Evolutionary conservation across 1,284 basidiomycete genomes (phyloP).

Genomic region (Tremellales sp.): DNA sequence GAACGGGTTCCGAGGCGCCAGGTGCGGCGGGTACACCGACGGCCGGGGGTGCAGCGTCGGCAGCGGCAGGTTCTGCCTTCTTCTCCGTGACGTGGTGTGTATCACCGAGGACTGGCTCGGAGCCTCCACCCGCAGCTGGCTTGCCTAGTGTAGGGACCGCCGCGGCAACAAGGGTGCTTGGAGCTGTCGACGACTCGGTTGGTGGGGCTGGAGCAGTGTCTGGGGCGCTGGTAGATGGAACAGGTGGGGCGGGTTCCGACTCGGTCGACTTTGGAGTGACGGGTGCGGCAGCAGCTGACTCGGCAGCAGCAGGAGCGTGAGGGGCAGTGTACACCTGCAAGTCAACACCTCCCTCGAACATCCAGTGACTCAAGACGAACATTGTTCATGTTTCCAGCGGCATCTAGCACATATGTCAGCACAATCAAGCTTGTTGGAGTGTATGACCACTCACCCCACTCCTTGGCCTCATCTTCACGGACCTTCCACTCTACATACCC

Average conservation of each 20-base stretch:
- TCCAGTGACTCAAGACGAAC: conserved; percentile 11
- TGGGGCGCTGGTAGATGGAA: conserved; percentile 7
- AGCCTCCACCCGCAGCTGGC: no score
- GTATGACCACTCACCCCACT: conserved; percentile 40
- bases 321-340: conserved; percentile 38
- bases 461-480: conserved; percentile 48
- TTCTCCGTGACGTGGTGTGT: background rate
- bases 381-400: conserved; percentile 51
- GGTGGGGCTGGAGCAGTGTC: conserved; percentile 12
- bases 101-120: conserved; percentile 9
- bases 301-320: conserved; percentile 11
- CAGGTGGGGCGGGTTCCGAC: conserved; percentile 1
- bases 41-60: background rate
- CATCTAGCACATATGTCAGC: conserved; percentile 31
- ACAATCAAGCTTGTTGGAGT: background rate
- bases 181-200: no score
- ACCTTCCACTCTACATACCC: conserved; percentile 46
- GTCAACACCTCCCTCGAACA: background rate
- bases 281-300: conserved; percentile 4
- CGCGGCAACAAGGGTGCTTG: conserved; percentile 25
- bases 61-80: background rate
- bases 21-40: background rate
- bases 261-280: background rate
- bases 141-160: no score
- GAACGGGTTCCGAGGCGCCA: background rate